Conservation (phyloP, 2,329 filamentous ascomycete species). For the Trichoderma lentiforme region DNA sequence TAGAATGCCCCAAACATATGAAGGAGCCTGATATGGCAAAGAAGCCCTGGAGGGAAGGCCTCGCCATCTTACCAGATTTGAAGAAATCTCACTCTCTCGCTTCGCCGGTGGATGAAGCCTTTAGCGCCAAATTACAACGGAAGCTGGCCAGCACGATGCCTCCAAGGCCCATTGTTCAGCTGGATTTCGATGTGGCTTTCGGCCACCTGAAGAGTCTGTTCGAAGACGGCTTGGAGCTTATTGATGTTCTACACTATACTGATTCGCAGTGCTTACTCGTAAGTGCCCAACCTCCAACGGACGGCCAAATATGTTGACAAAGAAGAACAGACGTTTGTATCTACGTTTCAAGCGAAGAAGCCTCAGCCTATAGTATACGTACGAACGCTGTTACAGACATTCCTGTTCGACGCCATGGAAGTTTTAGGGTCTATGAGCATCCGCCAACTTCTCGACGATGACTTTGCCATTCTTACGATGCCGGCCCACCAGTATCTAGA, state of each 20-base stretch:
- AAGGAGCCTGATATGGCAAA: conserved; percentile 46
- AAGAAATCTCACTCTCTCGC: conserved; percentile 60
- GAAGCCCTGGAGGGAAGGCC: conserved; percentile 51
- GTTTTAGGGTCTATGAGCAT: conserved; percentile 67
- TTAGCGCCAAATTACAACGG: conserved; percentile 88
- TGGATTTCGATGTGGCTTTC: conserved; percentile 69
- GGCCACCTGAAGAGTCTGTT: conserved; percentile 67
- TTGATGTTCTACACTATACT: conserved; percentile 63
- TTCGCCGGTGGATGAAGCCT: conserved; percentile 68
- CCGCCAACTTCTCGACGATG: conserved; percentile 73
- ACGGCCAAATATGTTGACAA: neutral
- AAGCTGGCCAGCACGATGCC: conserved; percentile 90
- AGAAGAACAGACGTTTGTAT: conserved; percentile 61
- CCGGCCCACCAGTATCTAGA: conserved; percentile 70
- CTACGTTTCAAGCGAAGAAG: conserved; percentile 71
- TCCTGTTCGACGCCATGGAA: conserved; percentile 70
- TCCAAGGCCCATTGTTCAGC: conserved; percentile 80
- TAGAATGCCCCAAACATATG: conserved; percentile 46
- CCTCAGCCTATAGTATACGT: conserved; percentile 83
- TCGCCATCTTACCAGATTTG: conserved; percentile 52
- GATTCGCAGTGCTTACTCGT: conserved; percentile 70
- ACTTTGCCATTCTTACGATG: conserved; percentile 74
- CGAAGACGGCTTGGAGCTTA: conserved; percentile 66
- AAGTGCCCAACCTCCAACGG: conserved; percentile 27
- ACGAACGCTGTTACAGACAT: conserved; percentile 71